Evolutionary conservation across 192 early-diverging fungal genomes (phyloP).

Genomic region (Rhizoclosmatium sp.): DNA sequence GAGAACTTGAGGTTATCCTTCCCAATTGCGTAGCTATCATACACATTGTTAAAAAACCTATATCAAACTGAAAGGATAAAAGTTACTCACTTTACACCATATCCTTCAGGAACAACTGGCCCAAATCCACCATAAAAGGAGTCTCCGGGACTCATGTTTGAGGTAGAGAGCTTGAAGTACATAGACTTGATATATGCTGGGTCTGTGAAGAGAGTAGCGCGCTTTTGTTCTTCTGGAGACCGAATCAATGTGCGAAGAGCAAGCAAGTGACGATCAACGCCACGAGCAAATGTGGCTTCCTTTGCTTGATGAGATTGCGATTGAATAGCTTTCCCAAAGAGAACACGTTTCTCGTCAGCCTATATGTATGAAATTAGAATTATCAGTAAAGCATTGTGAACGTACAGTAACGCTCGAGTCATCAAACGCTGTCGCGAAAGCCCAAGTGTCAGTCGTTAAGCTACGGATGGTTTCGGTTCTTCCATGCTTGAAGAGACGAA

Average conservation of each 20-base stretch:
- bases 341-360: conserved; percentile 55
- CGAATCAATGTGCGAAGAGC: conserved; percentile 73
- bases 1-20: conserved; percentile 67
- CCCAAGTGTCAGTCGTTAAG: conserved; percentile 77
- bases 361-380: conserved; percentile 8
- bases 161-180: conserved; percentile 84
- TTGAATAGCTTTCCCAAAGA: conserved; percentile 52
- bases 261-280: conserved; percentile 92
- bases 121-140: conserved; percentile 66
- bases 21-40: conserved; percentile 62
- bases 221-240: conserved; percentile 39
- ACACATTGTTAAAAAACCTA: too few species aligned
- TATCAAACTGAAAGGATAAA: too few species aligned
- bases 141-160: conserved; percentile 64
- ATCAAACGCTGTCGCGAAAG: conserved; percentile 78
- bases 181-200: conserved; percentile 78
- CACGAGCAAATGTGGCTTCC: conserved; percentile 77
- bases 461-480: conserved; percentile 93
- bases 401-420: conserved; percentile 66
- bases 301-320: conserved; percentile 78
- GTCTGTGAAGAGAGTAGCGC: conserved; percentile 77
- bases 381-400: neutral
- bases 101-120: conserved; percentile 58
- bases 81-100: too few species aligned
- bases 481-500: conserved; percentile 71